Evolutionary conservation across 441 rosid species (phyloP), one percentile per base, ranked within the genome.

Genomic region (Gossypium schwendimanii): DNA sequence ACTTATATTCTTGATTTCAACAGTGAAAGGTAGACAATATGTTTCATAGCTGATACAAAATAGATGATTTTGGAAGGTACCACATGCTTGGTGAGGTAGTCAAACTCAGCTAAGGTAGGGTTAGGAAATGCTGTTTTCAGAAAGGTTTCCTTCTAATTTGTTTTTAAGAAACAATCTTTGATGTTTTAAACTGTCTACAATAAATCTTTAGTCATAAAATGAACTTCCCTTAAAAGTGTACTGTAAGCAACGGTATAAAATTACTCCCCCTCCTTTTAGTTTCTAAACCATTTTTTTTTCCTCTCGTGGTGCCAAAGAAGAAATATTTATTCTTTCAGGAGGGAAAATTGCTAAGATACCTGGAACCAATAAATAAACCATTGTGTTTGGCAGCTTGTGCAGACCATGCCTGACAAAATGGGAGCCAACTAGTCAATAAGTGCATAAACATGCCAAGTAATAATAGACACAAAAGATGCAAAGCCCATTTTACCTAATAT

Each of bases 331-430:
- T n/a, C 8, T 54, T 23, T 55, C 62, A 70, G 18, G 36, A 55
- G 23, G 54, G 3, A 70, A 69, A 60, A 14, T 17, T 1, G 15
- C 21, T 2, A 26, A 68, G 21, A 50, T 89, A 92, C 99, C 98
- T 81, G 99, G 99, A 82, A 94, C 88, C 80, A 94, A 82, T 81
- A 94, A 78, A 82, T 91, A 94, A 53, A 94, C 98, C 75, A 91
- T 36, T 2, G 99, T 84, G 63, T 83, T 85, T 49, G 98, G 96
- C 78, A 94, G 81, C 75, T 81, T 85, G 91, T 88, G 99, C 65
- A 92, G 79, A 82, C 99, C 99, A 80, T 94, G 97, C 88, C 99
- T 94, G 87, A 72, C 62, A 69, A 74, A 64, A 63, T 11, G 15
- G 54, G 54, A 71, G 59, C 59, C 14, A 63, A 72, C 4, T 41